Evolutionary conservation across 495 filamentous ascomycete species (phyloP), one percentile per base, ranked within the genome.

Genomic region (Neurospora sp.): DNA sequence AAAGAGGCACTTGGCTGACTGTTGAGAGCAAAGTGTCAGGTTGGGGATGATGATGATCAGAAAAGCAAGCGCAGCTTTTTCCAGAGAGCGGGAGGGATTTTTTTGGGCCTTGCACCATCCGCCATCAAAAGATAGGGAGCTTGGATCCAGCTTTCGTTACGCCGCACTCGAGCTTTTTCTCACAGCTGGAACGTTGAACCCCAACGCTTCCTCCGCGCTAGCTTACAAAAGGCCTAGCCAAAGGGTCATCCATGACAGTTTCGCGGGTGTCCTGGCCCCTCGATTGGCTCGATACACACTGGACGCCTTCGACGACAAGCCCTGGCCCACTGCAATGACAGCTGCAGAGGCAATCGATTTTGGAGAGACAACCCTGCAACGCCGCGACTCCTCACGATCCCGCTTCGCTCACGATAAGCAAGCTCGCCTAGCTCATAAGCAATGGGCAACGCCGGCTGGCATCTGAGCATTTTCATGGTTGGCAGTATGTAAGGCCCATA

Each of bases 141-240:
- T 78, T 77, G 77, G 76, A 72, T 72, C 78, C 46, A 79, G 76
- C 76, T 74, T 76, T 75, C 27, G 27, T 35, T 4, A 35, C 54
- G 54, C 54, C 54, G 54, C 54, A 66, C 14, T 66, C 54, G 54
- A 66, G 54, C 54, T 66, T 66, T 66, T 66, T 66, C 54, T 73
- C 74, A 73, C 72, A 76, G 72, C 70, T 79, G 76, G 77, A 74
- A 77, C 77, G 78, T 81, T 77, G 76, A 80, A 76, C 79, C 78
- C 79, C 79, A 80, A 81, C 78, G 74, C 75, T 71, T 44, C 73
- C 72, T 70, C 70, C 40, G 70, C 77, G 75, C 79, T 80, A 80
- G 72, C 20, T 41, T 74, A 39, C 38, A 70, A 74, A 20, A 4
- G 76, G 77, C 71, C 73, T 79, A 81, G 79, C 71, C 39, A 39